Percentiles rank a stretch among this genome's conserved stretches.
Evolutionary conservation across 169 alveolate genomes (phyloP).

Genomic region (Besnoitia besnoiti): DNA sequence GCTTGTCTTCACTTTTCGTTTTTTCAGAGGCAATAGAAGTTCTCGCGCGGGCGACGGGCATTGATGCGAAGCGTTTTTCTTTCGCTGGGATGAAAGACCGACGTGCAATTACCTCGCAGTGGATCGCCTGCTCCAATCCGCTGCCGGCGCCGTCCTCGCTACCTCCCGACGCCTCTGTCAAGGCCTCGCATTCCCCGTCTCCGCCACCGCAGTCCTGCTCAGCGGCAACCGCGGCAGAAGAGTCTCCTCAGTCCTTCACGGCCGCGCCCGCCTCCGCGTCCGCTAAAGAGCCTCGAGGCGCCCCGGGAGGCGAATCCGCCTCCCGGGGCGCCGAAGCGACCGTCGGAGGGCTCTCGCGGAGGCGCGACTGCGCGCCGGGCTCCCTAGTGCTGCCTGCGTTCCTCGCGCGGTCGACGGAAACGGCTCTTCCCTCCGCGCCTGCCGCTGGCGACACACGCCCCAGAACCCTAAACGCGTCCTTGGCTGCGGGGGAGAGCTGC

Average conservation of each 20-base stretch:
- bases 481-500: too few species aligned
- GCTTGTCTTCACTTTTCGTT: not conserved
- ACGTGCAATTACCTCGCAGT: conserved; percentile 8
- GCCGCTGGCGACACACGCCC: too few species aligned
- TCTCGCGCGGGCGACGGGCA: conserved; percentile 9
- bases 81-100: conserved; percentile 43
- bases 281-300: too few species aligned
- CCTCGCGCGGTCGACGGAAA: not conserved
- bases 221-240: not conserved
- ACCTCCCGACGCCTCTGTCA: too few species aligned
- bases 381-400: not conserved
- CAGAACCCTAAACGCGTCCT: too few species aligned
- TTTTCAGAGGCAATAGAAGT: conserved; percentile 18
- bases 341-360: too few species aligned
- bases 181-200: too few species aligned
- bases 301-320: too few species aligned
- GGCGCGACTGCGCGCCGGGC: not conserved
- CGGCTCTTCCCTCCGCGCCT: too few species aligned
- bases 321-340: too few species aligned
- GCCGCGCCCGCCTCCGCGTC: not conserved
- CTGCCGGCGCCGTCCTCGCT: too few species aligned
- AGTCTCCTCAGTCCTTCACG: not conserved
- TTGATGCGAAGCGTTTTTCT: not conserved
- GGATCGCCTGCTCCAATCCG: conserved; percentile 24
- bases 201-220: too few species aligned